Evolutionary conservation across 2,329 filamentous ascomycete genomes (phyloP), one percentile per base, ranked within the genome.

Genomic region (Hypoxylon sp.): DNA sequence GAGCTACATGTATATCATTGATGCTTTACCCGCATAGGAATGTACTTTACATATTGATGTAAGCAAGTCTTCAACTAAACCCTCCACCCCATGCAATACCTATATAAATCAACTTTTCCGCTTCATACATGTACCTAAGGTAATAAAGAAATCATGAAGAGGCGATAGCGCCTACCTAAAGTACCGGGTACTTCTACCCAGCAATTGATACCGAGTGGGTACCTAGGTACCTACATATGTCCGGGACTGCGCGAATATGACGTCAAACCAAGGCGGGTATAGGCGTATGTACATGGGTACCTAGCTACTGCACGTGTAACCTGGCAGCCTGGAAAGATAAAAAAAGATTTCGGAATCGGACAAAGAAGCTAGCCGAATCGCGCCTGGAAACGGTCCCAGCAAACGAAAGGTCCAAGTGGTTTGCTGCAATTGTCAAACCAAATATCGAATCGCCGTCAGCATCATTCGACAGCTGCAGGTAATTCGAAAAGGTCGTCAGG

Each of bases 311-410:
- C n/a, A n/a, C n/a, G n/a, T n/a, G n/a, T n/a, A n/a, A n/a, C n/a
- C n/a, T n/a, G n/a, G n/a, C n/a, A n/a, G n/a, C n/a, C n/a, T n/a
- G n/a, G 47, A 50, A 51, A 27, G 37, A 25, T 27, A 37, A 51
- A 52, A 50, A 59, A 23, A n/a, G 43, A 48, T 8, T 46, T 23
- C 63, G 63, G 61, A 54, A 55, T 34, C 57, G 63, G 63, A 61
- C 41, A 58, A 65, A 65, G 14, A n/a, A 50, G 30, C 5, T n/a
- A 30, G 27, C 62, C 39, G 29, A 54, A 11, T 19, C 7, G 8
- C 25, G 37, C 37, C 16, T 41, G 37, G 37, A 6, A 41, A 6
- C n/a, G n/a, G n/a, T n/a, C n/a, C n/a, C n/a, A 8, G 19, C n/a
- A 19, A 41, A 41, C 37, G 50, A 41, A 29, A 29, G 45, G 50